Conservation (phyloP, 331 rosid genomes). For the Spiraea crenata region DNA sequence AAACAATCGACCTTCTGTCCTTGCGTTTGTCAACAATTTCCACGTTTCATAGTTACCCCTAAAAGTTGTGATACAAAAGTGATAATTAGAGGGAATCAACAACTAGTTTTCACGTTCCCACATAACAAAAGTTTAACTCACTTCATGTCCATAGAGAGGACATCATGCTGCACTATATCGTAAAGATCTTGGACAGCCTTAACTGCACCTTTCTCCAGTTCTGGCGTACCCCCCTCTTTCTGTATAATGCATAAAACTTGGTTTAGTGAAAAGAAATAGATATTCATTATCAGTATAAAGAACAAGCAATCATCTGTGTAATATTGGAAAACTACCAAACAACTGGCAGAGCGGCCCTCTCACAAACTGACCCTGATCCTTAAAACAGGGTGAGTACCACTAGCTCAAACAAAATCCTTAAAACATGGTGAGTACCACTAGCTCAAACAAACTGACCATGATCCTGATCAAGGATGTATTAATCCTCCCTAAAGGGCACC, state of each 20-base stretch:
- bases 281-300: not conserved
- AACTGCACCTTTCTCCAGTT: conserved; percentile 71
- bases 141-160: conserved; percentile 71
- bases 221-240: conserved; percentile 64
- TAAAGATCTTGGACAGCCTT: conserved; percentile 86
- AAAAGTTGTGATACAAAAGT: conserved; percentile 12
- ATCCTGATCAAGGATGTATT: not conserved
- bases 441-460: not conserved
- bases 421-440: not conserved
- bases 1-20: conserved; percentile 76
- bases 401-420: not conserved
- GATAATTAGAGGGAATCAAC: conserved; percentile 11
- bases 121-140: conserved; percentile 27
- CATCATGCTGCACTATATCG: conserved; percentile 71
- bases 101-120: not conserved
- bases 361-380: not conserved
- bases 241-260: conserved; percentile 26
- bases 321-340: no score
- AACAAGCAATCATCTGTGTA: not conserved
- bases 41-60: conserved; percentile 78
- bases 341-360: not conserved
- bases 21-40: conserved; percentile 61
- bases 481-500: not conserved
- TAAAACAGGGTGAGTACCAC: not conserved
- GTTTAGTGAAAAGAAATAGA: not conserved